Base-by-base conservation (phyloP, 768 basidiomycete genomes). In the Xerocomus spinulosus region DNA sequence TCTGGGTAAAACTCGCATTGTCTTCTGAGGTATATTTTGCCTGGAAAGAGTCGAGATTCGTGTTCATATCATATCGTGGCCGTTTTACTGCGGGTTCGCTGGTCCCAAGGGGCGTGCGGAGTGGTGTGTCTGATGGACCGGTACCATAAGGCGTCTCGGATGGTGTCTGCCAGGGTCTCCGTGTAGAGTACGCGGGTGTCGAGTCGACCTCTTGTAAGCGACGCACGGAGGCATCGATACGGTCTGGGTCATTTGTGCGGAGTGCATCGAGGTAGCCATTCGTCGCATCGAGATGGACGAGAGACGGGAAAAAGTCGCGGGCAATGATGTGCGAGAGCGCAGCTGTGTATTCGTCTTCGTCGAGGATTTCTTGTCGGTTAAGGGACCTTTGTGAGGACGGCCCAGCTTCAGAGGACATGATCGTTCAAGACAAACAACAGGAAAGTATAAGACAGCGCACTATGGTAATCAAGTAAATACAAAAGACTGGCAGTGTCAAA, bases 241-340 rank as follows among this genome's bases (percentile, higher is more conserved):
- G 78, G 47, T 78, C 71, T 1, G 87, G 81, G 65, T 96, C 90
- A 51, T 82, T 73, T n/a, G 82, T 74, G 36, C 78, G 76, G 33
- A 92, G 69, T 3, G 92, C 92, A 51, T 87, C 83, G 20, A 95
- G 79, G 68, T 93, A 92, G 48, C 75, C 77, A 63, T 94, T 92
- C 26, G 90, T 88, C 17, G 91, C 88, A 57, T 94, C 89, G 23
- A 95, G 77, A 57, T 91, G 89, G 15, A 85, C 81, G 9, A 98
- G 79, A 12, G 91, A 91, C 0, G 96, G 96, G 61, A 98, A 99
- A 77, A 99, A 99, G 70, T 98, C 95, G 41, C 96, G 85, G 32
- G 90, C 87, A 59, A 98, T 98, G 59, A 98, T 97, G 39, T 83
- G 79, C 10, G 90, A 91, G 18, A 99, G 76, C 2, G 87, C 88